Evolutionary conservation across 495 filamentous ascomycete genomes (phyloP), one percentile per base, ranked within the genome.

Genomic region (Emericellopsis terricola): DNA sequence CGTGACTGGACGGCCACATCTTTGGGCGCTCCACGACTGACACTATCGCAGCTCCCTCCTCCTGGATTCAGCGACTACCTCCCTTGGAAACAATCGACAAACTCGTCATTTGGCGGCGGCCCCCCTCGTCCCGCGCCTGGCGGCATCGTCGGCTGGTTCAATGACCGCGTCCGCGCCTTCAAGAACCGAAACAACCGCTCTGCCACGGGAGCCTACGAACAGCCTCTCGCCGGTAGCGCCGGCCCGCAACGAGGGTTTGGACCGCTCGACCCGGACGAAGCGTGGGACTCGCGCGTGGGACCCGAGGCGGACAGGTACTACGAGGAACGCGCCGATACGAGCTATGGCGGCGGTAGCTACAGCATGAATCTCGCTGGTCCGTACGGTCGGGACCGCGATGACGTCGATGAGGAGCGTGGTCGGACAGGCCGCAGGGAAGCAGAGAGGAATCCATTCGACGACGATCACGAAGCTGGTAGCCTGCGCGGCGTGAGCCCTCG

Each of bases 221-320:
- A 60, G 28, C 48, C 48, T 43, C 45, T 55, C 19, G 49, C 51
- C 5, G 46, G 55, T 8, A 44, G 41, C 14, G 33, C 47, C 29
- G 41, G 32, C 2, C 44, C 46, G 26, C 48, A 33, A n/a, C 48
- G 62, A 26, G 58, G 59, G 26, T 62, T 60, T 50, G 59, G 60
- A 23, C 45, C 62, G 14, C 55, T 78, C 18, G 77, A 82, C 45
- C 76, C 73, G 0, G 77, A 82, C 49, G 74, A 77, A 38, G 74
- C 77, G 16, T 82, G 77, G 77, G 75, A 80, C 56, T 42, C 74
- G 31, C 47, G 71, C 21, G 76, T 82, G 3, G 73, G 70, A 23
- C 55, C 64, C 33, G 74, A 76, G 45, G 68, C 64, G 10, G 67
- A 71, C 44, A 52, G 41, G 1, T 68, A 71, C 45, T 70, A 75